Percentiles rank a stretch among this genome's conserved stretches.
phyloP scores from a whole-genome alignment of 108 stramenopile genomes.

The Nannochloropsis salina region DNA sequence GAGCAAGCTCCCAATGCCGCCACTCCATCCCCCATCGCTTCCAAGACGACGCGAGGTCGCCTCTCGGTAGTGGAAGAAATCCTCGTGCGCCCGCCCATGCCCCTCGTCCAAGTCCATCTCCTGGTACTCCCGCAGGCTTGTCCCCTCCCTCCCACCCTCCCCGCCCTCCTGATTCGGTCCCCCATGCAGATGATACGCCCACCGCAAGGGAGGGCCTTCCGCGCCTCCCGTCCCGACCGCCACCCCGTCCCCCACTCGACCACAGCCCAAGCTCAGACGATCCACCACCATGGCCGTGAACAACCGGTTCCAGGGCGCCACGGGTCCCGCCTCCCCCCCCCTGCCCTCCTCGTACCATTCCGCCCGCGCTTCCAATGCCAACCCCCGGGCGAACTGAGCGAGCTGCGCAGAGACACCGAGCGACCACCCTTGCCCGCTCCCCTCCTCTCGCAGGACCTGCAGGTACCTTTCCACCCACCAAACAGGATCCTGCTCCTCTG shows the following conservation, averaged over 20 bases:
- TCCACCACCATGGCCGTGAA: background rate
- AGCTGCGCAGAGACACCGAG: background rate
- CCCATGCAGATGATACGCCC: background rate
- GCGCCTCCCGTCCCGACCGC: background rate
- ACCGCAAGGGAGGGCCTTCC: background rate
- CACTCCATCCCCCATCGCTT: background rate
- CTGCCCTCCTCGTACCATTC: background rate
- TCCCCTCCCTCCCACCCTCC: background rate
- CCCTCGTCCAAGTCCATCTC: background rate
- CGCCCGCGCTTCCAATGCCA: background rate
- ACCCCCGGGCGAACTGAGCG: background rate
- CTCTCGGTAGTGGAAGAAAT: background rate
- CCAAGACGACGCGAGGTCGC: background rate
- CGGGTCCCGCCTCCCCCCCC: background rate
- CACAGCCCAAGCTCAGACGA: background rate
- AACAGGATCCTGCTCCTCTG: background rate
- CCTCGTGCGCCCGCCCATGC: background rate
- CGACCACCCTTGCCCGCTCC: background rate
- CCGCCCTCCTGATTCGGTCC: background rate
- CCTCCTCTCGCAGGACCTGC: background rate
- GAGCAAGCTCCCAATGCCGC: background rate
- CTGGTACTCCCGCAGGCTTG: background rate
- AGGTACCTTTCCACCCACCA: background rate
- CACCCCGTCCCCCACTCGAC: background rate
- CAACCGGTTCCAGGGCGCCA: background rate